These are phyloP conservation scores for Talaromyces stipitatus DNA, from an alignment of 495 filamentous ascomycete species.

Conservation along the genomic window DNA sequence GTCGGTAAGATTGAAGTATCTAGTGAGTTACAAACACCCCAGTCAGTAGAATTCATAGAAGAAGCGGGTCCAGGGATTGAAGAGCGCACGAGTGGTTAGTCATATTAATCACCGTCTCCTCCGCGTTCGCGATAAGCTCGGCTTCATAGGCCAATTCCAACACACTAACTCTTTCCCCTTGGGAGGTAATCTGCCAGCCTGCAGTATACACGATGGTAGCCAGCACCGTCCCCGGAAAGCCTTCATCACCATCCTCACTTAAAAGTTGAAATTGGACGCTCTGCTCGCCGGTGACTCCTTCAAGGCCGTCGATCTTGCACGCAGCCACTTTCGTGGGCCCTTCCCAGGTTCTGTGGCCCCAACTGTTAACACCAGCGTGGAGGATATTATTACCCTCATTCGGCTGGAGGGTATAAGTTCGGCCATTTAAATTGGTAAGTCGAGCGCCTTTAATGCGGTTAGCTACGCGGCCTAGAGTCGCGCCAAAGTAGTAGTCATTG, in stretches of 20 bases:
- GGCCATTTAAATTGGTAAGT: constrained; percentile 53
- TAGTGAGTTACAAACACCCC: constrained; percentile 53
- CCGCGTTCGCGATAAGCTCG: constrained; percentile 63
- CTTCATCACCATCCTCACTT: constrained; percentile 72
- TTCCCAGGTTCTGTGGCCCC: constrained; percentile 61
- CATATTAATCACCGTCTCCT: constrained; percentile 81
- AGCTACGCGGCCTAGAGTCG: constrained; percentile 69
- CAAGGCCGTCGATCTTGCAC: constrained; percentile 53
- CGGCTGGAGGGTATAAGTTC: constrained; percentile 46
- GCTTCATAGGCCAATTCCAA: constrained; percentile 85
- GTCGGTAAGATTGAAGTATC: constrained; percentile 14
- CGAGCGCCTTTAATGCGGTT: constrained; percentile 60
- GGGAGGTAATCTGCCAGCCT: constrained; percentile 14
- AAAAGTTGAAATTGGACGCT: constrained; percentile 54
- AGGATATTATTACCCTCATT: constrained; percentile 62
- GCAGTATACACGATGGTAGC: constrained; percentile 69
- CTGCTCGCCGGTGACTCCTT: constrained; percentile 38
- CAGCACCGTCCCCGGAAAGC: constrained; percentile 78
- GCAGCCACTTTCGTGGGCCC: constrained; percentile 48
- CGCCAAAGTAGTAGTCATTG: constrained; percentile 62
- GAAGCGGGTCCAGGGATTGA: not conserved
- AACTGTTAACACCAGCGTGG: constrained; percentile 60
- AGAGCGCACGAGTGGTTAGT: constrained; percentile 83
- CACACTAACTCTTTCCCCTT: constrained; percentile 56
- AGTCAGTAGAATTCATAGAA: constrained; percentile 1